A percentile compares a stretch with the other conserved stretches of the same genome.
Evolutionary conservation across 1,284 basidiomycete species (phyloP).

Genomic region (Chalciporus sp.): DNA sequence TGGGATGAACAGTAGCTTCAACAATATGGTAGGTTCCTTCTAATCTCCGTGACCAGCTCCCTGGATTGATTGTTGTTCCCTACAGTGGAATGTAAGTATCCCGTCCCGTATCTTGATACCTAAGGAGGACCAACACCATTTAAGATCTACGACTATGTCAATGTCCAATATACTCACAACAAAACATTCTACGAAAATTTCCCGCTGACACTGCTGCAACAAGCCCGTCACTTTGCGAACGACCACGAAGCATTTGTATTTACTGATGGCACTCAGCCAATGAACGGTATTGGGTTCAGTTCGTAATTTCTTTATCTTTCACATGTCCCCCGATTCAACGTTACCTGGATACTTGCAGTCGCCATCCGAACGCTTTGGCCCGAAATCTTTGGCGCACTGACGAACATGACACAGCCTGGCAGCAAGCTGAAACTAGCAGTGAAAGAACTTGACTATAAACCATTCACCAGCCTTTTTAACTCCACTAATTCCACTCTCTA

Average conservation of each 20-base stretch:
- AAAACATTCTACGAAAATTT: slow-evolving; percentile 39
- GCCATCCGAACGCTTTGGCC: slow-evolving; percentile 46
- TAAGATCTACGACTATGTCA: slow-evolving; percentile 53
- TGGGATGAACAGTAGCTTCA: slow-evolving; percentile 41
- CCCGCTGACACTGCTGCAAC: slow-evolving; percentile 37
- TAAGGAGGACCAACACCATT: not conserved
- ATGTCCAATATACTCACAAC: slow-evolving; percentile 55
- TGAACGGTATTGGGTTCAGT: slow-evolving; percentile 45
- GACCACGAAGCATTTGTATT: slow-evolving; percentile 54
- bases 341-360: not conserved
- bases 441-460: slow-evolving; percentile 51
- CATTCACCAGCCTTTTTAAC: slow-evolving; percentile 53
- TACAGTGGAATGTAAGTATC: slow-evolving; percentile 35
- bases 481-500: slow-evolving; percentile 42
- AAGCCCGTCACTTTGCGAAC: slow-evolving; percentile 48
- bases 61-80: slow-evolving; percentile 10
- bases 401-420: slow-evolving; percentile 40
- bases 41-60: not conserved
- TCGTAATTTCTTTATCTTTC: no score
- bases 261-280: slow-evolving; percentile 37
- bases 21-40: slow-evolving; percentile 41
- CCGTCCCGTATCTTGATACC: not conserved
- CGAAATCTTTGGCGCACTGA: slow-evolving; percentile 45
- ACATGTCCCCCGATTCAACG: no score
- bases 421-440: slow-evolving; percentile 47